Evolutionary conservation across 495 filamentous ascomycete species (phyloP), one percentile per base, ranked within the genome.

Genomic region (Hyaloscypha variabilis): DNA sequence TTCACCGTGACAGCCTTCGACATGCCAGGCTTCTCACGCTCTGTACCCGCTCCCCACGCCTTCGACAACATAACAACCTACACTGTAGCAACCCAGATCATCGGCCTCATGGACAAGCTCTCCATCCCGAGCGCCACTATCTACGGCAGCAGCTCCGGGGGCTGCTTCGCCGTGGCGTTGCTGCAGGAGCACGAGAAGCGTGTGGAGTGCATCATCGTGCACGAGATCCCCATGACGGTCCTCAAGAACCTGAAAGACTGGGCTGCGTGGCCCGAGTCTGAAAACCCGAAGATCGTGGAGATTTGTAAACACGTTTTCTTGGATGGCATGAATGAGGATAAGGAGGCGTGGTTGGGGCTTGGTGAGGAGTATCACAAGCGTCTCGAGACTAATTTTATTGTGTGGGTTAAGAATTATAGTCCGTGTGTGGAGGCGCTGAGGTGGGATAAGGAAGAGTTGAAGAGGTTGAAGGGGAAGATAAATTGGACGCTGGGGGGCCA

Each of bases 1-100:
- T 74, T 74, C 62, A 63, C 63, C 8, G 65, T 74, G 26, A 74
- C 71, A 14, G 73, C 72, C 1, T 74, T 74, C 56, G 72, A 74
- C 42, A 74, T 74, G 72, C 72, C 72, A 21, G 72, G 72, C 8
- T 66, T 74, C 50, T 73, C 71, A 2, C 66, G 72, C 30, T 62
- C 72, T 1, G 64, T 67, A 24, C 61, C 64, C 31, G 66, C 71
- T 3, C 36, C 39, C 0, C 57, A 59, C 24, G 63, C 63, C 14
- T 57, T 59, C 28, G 34, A 69, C 24, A 57, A 74, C 10, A 4
- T 73, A n/a, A 62, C 68, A 8, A 34, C 68, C n/a, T 58, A 60
- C 14, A 60, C 68, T 10, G n/a, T 74, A 1, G 68, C 72, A 11
- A 50, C 31, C 3, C 69, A 73, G 46, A 66, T 74, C 61, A 67